phyloP scores from a whole-genome alignment of 163 green algal species.

The Scenedesmus sp. region DNA sequence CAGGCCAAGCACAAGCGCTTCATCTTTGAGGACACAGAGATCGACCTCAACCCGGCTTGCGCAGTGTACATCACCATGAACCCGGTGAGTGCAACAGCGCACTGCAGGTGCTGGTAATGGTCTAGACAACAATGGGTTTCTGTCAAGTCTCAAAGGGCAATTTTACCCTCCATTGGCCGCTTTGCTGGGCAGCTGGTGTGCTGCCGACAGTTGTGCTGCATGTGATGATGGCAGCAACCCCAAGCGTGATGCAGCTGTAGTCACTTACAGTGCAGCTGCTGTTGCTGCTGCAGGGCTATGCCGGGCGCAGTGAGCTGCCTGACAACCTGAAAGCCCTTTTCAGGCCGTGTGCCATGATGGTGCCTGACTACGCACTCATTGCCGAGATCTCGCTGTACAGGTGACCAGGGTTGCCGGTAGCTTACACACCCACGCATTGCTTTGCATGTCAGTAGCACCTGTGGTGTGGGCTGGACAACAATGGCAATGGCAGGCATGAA shows the following conservation, averaged over 20 bases:
- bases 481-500: too few relatives aligned
- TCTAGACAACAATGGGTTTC: neutral
- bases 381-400: slow-evolving; percentile 85
- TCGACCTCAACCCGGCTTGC: slow-evolving; percentile 78
- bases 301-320: slow-evolving; percentile 83
- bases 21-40: slow-evolving; percentile 88
- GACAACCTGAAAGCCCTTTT: slow-evolving; percentile 90
- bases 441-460: neutral
- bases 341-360: slow-evolving; percentile 92
- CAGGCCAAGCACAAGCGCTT: slow-evolving; percentile 84
- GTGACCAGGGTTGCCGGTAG: neutral
- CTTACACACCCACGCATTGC: neutral
- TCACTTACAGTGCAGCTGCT: neutral
- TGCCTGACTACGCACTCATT: slow-evolving; percentile 90
- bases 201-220: too few relatives aligned
- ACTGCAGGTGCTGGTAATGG: neutral
- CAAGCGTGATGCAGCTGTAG: neutral
- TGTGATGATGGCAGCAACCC: too few relatives aligned
- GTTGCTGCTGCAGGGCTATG: neutral
- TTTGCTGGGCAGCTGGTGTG: neutral
- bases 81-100: slow-evolving; percentile 62
- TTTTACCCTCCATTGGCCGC: too few relatives aligned
- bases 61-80: slow-evolving; percentile 95
- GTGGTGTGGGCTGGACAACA: too few relatives aligned
- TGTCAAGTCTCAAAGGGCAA: too few relatives aligned